phyloP scores from a whole-genome alignment of 2,329 filamentous ascomycete genomes.

The Phoma herbarum region DNA sequence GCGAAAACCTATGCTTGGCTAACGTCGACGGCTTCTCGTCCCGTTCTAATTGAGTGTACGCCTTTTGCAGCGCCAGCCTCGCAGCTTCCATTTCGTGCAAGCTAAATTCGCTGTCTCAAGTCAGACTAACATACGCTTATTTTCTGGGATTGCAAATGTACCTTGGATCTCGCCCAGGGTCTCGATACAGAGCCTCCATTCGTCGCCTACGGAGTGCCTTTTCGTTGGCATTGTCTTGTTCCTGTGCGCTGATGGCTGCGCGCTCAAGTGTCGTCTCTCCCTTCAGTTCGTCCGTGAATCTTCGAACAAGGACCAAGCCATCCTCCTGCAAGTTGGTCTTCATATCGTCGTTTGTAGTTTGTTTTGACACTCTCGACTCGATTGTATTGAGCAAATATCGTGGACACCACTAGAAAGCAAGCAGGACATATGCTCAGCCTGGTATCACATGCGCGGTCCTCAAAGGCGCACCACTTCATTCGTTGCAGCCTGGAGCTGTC shows the following conservation, averaged over 20 bases:
- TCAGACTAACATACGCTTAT: too few species aligned
- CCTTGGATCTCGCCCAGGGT: not conserved
- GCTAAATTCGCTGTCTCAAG: too few species aligned
- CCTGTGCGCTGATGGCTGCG: not conserved
- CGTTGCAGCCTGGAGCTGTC: too few species aligned
- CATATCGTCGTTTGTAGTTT: too few species aligned
- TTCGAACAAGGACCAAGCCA: not conserved
- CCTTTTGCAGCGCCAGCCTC: not conserved
- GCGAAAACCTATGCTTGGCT: not conserved
- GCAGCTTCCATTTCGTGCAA: not conserved
- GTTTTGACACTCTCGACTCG: too few species aligned
- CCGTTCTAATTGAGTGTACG: not conserved
- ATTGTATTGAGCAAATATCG: too few species aligned
- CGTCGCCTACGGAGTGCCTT: not conserved
- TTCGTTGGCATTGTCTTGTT: not conserved
- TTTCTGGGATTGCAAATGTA: not conserved
- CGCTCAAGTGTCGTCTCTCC: not conserved
- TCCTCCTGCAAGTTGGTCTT: not conserved
- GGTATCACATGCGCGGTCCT: too few species aligned
- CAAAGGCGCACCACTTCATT: too few species aligned
- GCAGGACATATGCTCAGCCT: too few species aligned
- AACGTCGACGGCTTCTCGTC: not conserved
- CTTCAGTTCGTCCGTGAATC: not conserved
- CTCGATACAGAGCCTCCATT: not conserved
- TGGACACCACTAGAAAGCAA: too few species aligned